Evolutionary conservation across 345 rosid species (phyloP), one percentile per base, ranked within the genome.

Genomic region (Acer yangbiense): DNA sequence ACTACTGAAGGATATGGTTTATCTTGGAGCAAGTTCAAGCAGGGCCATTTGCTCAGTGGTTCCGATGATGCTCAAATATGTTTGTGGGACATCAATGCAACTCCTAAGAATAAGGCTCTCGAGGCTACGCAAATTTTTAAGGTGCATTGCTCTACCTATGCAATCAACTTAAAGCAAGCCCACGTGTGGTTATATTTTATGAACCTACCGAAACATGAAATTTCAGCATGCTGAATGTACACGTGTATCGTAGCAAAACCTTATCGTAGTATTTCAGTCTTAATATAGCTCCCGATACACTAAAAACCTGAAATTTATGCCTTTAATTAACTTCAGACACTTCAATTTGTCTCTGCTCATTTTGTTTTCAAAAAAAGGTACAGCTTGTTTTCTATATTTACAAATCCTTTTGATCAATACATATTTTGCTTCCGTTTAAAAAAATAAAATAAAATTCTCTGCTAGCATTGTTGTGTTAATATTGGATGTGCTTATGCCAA

Each of bases 31-130:
- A 94, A 88, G 89, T 94, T 91, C 82, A 97, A 90, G 90, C 85
- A 87, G 54, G 99, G 98, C 21, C 92, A 94, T 85, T 79, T 97
- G 82, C 95, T 97, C 18, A 97, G 99, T 75, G 98, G 98, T 65
- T 93, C 98, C 71, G 98, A 97, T 83, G 99, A 97, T 80, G 95
- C 99, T 75, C 99, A 97, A 84, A 93, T 97, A 77, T 97, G 99
- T 82, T 77, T 97, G 77, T 97, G 99, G 99, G 99, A 97, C 80
- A 88, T 93, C 71, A 93, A 90, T 76, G 88, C 87, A 13, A 78
- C 93, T 68, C 94, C 94, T 8, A 91, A 90, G 81, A 97, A 92
- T 84, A 93, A 89, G 82, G 12, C 87, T 72, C 92, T 97, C 6
- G 98, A 97, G 77, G 99, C 99, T 68, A 90, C 79, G 82, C 95